These are phyloP conservation scores for Komagataella ulmi DNA, from an alignment of 805 yeast species.

Conservation along the genomic window DNA sequence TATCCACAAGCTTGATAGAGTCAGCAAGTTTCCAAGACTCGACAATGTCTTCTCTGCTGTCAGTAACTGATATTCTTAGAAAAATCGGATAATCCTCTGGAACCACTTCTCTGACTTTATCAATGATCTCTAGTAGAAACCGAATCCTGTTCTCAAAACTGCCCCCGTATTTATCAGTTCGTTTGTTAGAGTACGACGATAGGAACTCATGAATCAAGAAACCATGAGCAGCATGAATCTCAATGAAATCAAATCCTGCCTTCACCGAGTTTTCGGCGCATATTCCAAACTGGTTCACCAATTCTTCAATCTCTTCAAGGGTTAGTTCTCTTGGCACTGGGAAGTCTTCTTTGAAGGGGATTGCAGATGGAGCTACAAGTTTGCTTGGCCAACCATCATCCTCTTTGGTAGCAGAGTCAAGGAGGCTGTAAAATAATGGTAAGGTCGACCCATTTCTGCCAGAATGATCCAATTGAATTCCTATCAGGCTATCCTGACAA, in stretches of 20 bases:
- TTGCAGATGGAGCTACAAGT: constrained; percentile 32
- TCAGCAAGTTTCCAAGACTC: constrained; percentile 32
- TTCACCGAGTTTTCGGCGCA: constrained; percentile 37
- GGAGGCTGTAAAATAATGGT: neutral
- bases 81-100: constrained; percentile 32
- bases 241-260: constrained; percentile 52
- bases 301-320: constrained; percentile 21
- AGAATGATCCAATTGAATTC: constrained; percentile 42
- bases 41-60: constrained; percentile 20
- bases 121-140: constrained; percentile 31
- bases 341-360: constrained; percentile 12
- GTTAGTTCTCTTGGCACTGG: constrained; percentile 29
- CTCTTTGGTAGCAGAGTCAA: constrained; percentile 11
- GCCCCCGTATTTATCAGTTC: constrained; percentile 57
- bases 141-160: constrained; percentile 42
- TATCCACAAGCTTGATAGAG: constrained; percentile 24
- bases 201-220: constrained; percentile 37
- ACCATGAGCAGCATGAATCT: constrained; percentile 56
- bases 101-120: constrained; percentile 24
- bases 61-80: constrained; percentile 32
- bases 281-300: constrained; percentile 26
- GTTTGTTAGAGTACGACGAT: constrained; percentile 28
- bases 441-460: constrained; percentile 26
- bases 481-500: constrained; percentile 29
- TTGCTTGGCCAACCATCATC: constrained; percentile 30